Percentiles rank a stretch among this genome's conserved stretches.
Evolutionary conservation across 177 flowering plant genomes (phyloP).

Genomic region (Vitis hybrid): DNA sequence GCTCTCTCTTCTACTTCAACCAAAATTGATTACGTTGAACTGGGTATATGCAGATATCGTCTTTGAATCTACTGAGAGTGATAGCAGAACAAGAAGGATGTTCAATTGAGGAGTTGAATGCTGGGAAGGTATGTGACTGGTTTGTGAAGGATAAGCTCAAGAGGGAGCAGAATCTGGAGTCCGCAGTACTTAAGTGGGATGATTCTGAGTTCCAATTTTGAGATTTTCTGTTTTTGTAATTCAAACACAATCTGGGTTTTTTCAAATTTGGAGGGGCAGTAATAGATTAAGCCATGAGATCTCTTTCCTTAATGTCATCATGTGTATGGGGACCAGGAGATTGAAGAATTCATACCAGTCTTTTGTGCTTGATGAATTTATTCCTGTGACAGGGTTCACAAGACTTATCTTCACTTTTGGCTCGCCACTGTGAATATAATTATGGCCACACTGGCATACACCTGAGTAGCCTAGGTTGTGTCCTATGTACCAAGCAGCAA

Average conservation of each 20-base stretch:
- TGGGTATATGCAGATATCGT: slow-evolving; percentile 57
- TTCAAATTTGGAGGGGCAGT: not conserved
- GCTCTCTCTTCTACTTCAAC: not conserved
- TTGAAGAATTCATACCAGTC: no score
- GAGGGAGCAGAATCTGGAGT: slow-evolving; percentile 73
- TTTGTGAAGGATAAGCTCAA: slow-evolving; percentile 84
- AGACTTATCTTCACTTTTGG: no score
- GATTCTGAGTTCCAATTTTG: slow-evolving; percentile 60
- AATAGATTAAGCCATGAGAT: no score
- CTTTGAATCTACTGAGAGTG: slow-evolving; percentile 76
- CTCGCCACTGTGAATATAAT: no score
- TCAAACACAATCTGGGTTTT: not conserved
- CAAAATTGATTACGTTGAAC: not conserved
- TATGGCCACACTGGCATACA: no score
- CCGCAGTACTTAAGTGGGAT: slow-evolving; percentile 93
- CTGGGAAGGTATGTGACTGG: slow-evolving; percentile 88
- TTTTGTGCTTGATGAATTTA: no score
- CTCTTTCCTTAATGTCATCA: no score
- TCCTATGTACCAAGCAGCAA: no score
- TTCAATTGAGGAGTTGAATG: slow-evolving; percentile 82
- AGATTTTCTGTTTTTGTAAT: not conserved
- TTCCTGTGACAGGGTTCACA: no score
- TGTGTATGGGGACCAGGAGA: no score
- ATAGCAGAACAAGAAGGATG: slow-evolving; percentile 87
- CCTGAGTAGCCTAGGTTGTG: no score